Evolutionary conservation across 148 eudicot genomes (phyloP), one percentile per base, ranked within the genome.

Genomic region (Nepenthes mirabilis): DNA sequence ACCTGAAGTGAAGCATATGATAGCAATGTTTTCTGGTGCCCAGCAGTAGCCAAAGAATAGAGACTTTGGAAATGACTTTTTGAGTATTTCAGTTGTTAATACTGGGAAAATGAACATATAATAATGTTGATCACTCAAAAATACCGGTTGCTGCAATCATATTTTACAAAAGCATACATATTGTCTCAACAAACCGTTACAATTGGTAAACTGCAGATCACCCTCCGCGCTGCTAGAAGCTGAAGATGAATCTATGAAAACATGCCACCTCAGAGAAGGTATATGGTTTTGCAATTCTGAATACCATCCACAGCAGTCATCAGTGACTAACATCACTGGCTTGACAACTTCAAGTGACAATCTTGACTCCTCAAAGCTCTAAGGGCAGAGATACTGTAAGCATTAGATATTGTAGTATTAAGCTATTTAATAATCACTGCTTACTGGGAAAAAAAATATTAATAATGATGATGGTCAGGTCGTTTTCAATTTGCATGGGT

Each of bases 1-100:
- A 86, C 98, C 98, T 74, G 98, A 93, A 36, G 99, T 93, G 78
- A 93, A 93, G 81, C 99, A 93, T 74, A 88, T 72, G 3, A 93
- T 62, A 55, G 87, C 95, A 2, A 74, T 82, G 64, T 76, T 76
- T 36, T 77, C 73, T 47, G 95, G 84, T 37, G 91, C 77, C 78
- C 74, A 76, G 45, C 56, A 36, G 77, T 86, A 88, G 56, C 66
- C 77, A 53, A 81, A 60, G 32, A 77, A 55, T 0, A 32, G 50
- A 72, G 74, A 57, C 54, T 50, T 71, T 35, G 55, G 51, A 37
- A 48, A 43, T 58, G 64, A 68, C 68, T 57, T 63, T 52, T 74
- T 70, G 47, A 74, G 70, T 70, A 55, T 54, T 47, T 77, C 74
- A 34, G 74, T 65, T 40, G 77, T 75, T 66, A 80, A 64, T 65